Evolutionary conservation across 1,284 basidiomycete genomes (phyloP).

Genomic region (Peniophora sp.): DNA sequence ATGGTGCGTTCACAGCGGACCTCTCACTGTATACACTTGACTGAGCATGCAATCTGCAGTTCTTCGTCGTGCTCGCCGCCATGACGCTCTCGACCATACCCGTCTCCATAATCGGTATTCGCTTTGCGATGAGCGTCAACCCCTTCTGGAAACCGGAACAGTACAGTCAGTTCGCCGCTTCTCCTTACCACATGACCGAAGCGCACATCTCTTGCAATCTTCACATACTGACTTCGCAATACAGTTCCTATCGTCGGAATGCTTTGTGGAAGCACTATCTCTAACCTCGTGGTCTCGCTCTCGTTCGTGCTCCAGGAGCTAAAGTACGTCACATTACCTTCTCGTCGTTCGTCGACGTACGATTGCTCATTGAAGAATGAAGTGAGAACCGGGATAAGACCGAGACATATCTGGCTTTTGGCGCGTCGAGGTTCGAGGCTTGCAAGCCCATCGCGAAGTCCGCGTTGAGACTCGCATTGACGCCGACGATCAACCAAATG

Average conservation of each 20-base stretch:
- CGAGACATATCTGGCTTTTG: constrained; percentile 79
- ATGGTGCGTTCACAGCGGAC: constrained; percentile 44
- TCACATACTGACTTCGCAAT: neutral
- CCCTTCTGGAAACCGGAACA: constrained; percentile 81
- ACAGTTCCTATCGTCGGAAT: constrained; percentile 83
- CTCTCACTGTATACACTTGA: neutral
- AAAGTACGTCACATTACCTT: constrained; percentile 32
- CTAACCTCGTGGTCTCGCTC: constrained; percentile 62
- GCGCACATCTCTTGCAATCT: neutral
- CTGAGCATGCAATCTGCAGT: constrained; percentile 35
- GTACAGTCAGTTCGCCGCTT: constrained; percentile 46
- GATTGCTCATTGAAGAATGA: neutral
- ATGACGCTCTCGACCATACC: constrained; percentile 76
- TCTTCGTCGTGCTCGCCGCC: constrained; percentile 56
- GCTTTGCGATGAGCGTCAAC: constrained; percentile 69
- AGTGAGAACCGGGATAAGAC: constrained; percentile 80
- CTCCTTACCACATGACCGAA: neutral
- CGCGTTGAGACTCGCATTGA: constrained; percentile 70
- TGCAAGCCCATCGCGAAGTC: constrained; percentile 70
- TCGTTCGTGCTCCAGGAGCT: constrained; percentile 61
- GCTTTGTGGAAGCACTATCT: constrained; percentile 77
- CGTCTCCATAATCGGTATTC: constrained; percentile 67
- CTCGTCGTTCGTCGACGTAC: neutral
- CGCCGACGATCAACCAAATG: constrained; percentile 81
- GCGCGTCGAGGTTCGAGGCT: constrained; percentile 74